A percentile compares a stretch with the other conserved stretches of the same genome.
Evolutionary conservation across 129 eudicot species (phyloP).

Genomic region (Chrysanthemum lavandulifolium): DNA sequence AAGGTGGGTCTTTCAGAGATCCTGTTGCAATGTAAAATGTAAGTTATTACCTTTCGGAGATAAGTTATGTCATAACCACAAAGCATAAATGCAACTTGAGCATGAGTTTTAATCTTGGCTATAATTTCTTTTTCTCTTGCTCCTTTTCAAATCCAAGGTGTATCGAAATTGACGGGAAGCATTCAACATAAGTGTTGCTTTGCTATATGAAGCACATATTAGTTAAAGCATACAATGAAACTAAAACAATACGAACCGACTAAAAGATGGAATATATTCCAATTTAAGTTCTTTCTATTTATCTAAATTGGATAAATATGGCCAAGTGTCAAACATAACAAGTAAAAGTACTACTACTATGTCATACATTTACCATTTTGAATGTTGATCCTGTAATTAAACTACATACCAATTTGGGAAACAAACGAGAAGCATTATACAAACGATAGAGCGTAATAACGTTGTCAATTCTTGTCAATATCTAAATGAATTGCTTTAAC

Average conservation of each 20-base stretch:
- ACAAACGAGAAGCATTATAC: conserved; percentile 1
- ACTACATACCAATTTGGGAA: conserved; percentile 8
- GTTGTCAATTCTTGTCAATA: neutral
- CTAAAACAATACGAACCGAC: neutral
- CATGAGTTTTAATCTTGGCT: conserved; percentile 79
- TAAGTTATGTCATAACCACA: no score
- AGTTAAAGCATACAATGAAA: conserved; percentile 8
- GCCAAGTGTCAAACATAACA: no score
- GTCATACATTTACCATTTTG: no score
- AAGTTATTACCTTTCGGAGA: no score
- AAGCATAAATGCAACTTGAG: conserved; percentile 42
- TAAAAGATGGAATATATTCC: neutral
- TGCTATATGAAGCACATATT: conserved; percentile 46
- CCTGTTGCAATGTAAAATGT: no score
- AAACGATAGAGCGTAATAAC: neutral
- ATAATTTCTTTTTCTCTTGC: conserved; percentile 64
- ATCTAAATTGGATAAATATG: neutral
- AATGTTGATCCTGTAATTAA: neutral
- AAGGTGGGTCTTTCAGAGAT: conserved; percentile 26
- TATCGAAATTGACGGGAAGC: conserved; percentile 95
- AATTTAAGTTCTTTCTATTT: neutral
- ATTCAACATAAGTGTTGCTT: conserved; percentile 88
- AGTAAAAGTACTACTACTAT: no score
- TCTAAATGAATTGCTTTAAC: neutral
- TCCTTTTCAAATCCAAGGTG: conserved; percentile 90